A percentile compares a stretch with the other conserved stretches of the same genome.
Conservation (phyloP, 2,329 filamentous ascomycete species). For the Hirsutella thompsonii region DNA sequence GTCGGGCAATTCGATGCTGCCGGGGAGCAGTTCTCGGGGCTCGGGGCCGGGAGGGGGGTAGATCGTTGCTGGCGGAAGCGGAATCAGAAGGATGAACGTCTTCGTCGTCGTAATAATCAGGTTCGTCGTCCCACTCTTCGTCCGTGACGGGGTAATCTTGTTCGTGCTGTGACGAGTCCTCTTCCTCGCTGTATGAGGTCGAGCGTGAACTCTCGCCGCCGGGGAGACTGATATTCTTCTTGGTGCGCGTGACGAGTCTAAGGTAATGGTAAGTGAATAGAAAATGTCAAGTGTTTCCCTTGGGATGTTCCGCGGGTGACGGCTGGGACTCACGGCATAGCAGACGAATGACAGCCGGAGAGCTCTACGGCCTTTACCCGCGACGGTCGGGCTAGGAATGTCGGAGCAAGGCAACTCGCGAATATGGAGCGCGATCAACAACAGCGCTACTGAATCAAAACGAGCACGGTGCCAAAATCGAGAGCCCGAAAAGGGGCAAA, state of each 20-base stretch:
- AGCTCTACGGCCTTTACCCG: slow-evolving; percentile 25
- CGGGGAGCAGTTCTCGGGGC: slow-evolving; percentile 12
- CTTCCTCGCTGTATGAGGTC: slow-evolving; percentile 23
- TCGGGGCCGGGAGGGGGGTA: slow-evolving; percentile 10
- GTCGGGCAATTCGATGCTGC: slow-evolving; percentile 19
- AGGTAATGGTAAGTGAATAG: slow-evolving; percentile 11
- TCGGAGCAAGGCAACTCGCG: slow-evolving; percentile 27
- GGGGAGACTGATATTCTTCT: slow-evolving; percentile 11
- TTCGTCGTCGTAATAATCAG: slow-evolving; percentile 28
- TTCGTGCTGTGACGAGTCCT: slow-evolving; percentile 22
- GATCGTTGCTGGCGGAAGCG: slow-evolving; percentile 32
- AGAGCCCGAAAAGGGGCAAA: background rate
- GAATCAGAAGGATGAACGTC: slow-evolving; percentile 46
- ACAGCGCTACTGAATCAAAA: background rate
- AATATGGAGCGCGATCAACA: slow-evolving; percentile 1
- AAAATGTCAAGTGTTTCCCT: background rate
- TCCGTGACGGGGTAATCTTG: slow-evolving; percentile 17
- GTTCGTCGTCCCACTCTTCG: slow-evolving; percentile 27
- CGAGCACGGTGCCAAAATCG: background rate
- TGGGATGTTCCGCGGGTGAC: slow-evolving; percentile 6
- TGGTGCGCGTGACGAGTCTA: slow-evolving; percentile 15
- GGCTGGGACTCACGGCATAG: slow-evolving; percentile 29
- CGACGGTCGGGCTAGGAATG: slow-evolving; percentile 31
- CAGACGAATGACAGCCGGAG: slow-evolving; percentile 17
- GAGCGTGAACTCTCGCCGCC: slow-evolving; percentile 18